Percentiles rank a stretch among this genome's conserved stretches.
phyloP scores from a whole-genome alignment of 176 grass and related monocot genomes.

The Thinopyrum elongatum region DNA sequence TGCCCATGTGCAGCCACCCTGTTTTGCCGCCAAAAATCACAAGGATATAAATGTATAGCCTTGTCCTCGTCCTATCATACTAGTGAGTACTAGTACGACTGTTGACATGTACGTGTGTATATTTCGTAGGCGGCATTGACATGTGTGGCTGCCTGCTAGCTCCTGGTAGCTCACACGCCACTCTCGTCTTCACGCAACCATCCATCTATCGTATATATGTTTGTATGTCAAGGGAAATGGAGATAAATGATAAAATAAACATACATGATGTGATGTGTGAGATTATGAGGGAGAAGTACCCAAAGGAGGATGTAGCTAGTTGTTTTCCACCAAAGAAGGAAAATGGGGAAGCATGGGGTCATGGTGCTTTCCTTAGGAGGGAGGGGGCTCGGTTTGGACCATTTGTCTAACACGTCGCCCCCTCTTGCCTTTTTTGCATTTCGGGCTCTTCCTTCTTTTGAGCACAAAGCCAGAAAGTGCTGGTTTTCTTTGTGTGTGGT shows the following conservation, averaged over 20 bases:
- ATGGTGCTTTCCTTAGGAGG: background rate
- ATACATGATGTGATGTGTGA: background rate
- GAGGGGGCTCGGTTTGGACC: background rate
- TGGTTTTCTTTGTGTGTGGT: background rate
- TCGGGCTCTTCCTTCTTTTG: background rate
- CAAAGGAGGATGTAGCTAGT: background rate
- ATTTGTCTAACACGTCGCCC: background rate
- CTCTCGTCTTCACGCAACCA: background rate
- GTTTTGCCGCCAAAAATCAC: background rate
- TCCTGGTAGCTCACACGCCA: background rate
- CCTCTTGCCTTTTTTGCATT: background rate
- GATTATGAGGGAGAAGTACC: background rate
- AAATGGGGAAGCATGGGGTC: background rate
- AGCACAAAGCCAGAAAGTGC: background rate
- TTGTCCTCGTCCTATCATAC: constrained; percentile 1
- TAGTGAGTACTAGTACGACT: background rate
- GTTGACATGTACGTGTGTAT: background rate
- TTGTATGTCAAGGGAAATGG: background rate
- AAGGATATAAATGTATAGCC: background rate
- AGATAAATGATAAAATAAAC: background rate
- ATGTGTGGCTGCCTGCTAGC: background rate
- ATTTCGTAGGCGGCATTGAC: background rate
- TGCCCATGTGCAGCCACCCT: constrained; percentile 38
- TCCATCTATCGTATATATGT: background rate
- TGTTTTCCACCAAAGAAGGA: background rate